Base-by-base conservation (phyloP, 139 green algal species). In the Chlorella ohadii region DNA sequence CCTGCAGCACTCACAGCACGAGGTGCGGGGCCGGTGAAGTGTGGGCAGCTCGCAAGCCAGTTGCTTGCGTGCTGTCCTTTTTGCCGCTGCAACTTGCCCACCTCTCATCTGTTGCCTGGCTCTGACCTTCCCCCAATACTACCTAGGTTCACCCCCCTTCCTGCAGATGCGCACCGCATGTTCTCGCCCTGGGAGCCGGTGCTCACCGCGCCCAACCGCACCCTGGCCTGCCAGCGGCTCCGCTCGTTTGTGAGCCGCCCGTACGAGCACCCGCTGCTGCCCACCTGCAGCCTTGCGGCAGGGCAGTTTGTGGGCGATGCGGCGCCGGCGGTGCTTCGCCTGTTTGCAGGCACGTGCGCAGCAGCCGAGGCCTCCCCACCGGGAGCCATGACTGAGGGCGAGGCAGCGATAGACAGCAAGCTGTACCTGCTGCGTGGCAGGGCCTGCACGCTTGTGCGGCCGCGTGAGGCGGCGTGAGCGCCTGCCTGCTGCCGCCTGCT, bases 301-400 rank as follows among this genome's bases (percentile, higher is more conserved):
- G 55, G 74, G 55, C 67, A 68, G 74, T 80, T 80, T 57, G 31
- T 57, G 7, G 74, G n/a, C 0, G 55, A 68, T 19, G 67, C 74
- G 12, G 55, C 15, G 1, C 5, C 51, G 22, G 33, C 74, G 2
- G 55, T 68, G 55, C n/a, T 55, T 6, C 15, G 25, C 7, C 33
- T 80, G 16, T 68, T 84, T 39, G 34, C 57, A 1, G 57, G 38
- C 38, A 66, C 59, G 34, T 80, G 57, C 33, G 33, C 20, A 6
- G 59, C 73, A 20, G 34, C 59, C 0, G 38, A 36, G 6, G 57
- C 17, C 33, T 44, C 12, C 31, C 33, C 36, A 20, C 66, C 66
- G 23, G 20, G 41, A 34, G 20, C 27, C 34, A 39, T 73, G 66
- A 47, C 5, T 0, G 66, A 72, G 17, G 59, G 6, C 9, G 73